These are phyloP conservation scores for Gossypium turneri DNA, from an alignment of 345 rosid species.

Conservation along the genomic window DNA sequence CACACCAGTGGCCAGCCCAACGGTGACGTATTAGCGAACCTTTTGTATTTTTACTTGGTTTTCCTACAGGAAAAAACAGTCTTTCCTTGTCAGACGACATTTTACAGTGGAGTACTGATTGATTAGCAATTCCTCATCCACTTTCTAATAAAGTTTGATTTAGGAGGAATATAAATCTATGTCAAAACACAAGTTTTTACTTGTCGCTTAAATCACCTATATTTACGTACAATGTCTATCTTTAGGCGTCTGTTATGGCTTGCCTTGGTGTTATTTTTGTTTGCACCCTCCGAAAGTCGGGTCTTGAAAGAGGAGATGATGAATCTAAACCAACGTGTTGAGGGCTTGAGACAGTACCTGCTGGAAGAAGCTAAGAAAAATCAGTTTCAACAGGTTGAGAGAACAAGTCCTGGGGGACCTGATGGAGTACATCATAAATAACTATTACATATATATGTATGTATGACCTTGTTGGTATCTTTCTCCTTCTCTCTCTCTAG, in stretches of 20 bases:
- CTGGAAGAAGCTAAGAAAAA: slow-evolving; percentile 14
- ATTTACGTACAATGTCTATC: neutral
- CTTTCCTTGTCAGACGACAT: slow-evolving; percentile 10
- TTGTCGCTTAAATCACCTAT: neutral
- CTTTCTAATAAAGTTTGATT: neutral
- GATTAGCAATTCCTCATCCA: neutral
- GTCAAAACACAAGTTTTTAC: neutral
- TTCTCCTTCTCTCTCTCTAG: too few species aligned
- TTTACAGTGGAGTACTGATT: neutral
- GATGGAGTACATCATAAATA: slow-evolving; percentile 43
- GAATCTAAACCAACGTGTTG: slow-evolving; percentile 18
- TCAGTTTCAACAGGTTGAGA: neutral
- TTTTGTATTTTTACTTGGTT: neutral
- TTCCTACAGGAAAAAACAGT: neutral
- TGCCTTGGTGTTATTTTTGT: slow-evolving; percentile 9
- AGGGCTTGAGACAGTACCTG: slow-evolving; percentile 7
- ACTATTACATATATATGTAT: neutral
- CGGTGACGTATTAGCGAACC: too few species aligned
- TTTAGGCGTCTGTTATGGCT: neutral
- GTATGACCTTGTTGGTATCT: neutral
- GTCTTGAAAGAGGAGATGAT: slow-evolving; percentile 15
- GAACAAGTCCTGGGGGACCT: slow-evolving; percentile 50
- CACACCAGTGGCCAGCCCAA: neutral
- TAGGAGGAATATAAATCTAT: neutral
- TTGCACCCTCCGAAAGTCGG: slow-evolving; percentile 12